These are phyloP conservation scores for Gaeumannomyces sp. DNA, from an alignment of 2,329 filamentous ascomycete species.

Conservation along the genomic window DNA sequence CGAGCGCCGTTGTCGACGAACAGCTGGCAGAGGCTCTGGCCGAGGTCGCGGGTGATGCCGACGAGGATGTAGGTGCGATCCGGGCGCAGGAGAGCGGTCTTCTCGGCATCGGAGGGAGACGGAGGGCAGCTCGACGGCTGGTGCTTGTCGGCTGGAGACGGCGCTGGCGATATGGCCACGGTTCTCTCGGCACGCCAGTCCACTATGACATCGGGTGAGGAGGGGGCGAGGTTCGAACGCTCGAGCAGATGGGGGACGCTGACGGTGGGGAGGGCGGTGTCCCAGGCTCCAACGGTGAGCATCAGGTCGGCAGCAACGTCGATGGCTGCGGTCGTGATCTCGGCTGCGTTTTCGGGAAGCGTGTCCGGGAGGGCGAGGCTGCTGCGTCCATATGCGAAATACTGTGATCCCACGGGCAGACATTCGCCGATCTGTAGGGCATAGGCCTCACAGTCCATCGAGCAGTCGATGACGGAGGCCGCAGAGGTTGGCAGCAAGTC, in stretches of 20 bases:
- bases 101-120: background rate
- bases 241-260: constrained; percentile 20
- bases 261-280: constrained; percentile 9
- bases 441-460: constrained; percentile 21
- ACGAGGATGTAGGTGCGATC: constrained; percentile 33
- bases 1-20: constrained; percentile 31
- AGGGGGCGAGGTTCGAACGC: background rate
- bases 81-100: constrained; percentile 20
- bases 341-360: background rate
- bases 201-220: constrained; percentile 25
- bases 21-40: constrained; percentile 35
- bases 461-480: constrained; percentile 27
- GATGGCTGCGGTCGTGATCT: background rate
- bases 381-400: constrained; percentile 11
- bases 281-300: constrained; percentile 17
- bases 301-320: constrained; percentile 9
- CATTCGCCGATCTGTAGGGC: constrained; percentile 19
- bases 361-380: background rate
- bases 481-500: constrained; percentile 19
- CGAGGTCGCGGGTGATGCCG: constrained; percentile 37
- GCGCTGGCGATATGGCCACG: constrained; percentile 19
- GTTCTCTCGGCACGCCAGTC: constrained; percentile 33
- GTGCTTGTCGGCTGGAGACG: constrained; percentile 15
- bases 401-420: constrained; percentile 22
- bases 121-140: background rate